These are phyloP conservation scores for Stephania yunnanensis DNA, from an alignment of 164 flowering plant species.

Conservation along the genomic window DNA sequence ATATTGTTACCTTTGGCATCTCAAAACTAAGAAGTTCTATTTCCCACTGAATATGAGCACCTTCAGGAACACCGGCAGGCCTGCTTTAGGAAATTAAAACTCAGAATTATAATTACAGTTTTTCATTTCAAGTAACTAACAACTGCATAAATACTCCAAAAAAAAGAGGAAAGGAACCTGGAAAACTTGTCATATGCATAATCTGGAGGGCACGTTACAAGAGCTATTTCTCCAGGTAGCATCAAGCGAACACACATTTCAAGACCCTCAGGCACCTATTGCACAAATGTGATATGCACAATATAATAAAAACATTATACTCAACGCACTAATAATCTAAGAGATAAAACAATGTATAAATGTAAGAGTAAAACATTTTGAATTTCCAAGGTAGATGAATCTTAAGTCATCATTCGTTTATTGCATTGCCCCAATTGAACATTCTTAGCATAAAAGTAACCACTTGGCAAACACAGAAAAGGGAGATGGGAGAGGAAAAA, in stretches of 20 bases:
- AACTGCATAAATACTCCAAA: background rate
- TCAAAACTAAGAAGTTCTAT: constrained; percentile 95
- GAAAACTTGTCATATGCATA: constrained; percentile 97
- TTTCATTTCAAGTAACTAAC: too few species aligned
- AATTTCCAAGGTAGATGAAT: background rate
- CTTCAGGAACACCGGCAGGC: constrained; percentile 86
- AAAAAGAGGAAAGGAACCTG: constrained; percentile 38
- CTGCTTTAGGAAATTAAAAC: constrained; percentile 31
- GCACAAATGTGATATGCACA: constrained; percentile 10
- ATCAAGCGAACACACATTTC: constrained; percentile 96
- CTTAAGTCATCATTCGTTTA: background rate
- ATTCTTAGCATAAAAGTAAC: too few species aligned
- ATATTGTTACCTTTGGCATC: constrained; percentile 64
- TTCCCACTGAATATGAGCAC: constrained; percentile 91
- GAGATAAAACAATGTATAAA: background rate
- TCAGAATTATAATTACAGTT: background rate
- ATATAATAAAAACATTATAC: background rate
- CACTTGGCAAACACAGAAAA: background rate
- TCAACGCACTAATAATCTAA: background rate
- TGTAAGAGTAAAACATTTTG: background rate
- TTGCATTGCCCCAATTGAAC: background rate
- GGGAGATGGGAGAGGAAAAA: background rate
- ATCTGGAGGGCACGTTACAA: constrained; percentile 94
- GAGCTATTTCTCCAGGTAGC: constrained; percentile 91
- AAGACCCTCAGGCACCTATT: constrained; percentile 94